Base-by-base conservation (phyloP, 1,139 yeast species). In the Pichia sp. region DNA sequence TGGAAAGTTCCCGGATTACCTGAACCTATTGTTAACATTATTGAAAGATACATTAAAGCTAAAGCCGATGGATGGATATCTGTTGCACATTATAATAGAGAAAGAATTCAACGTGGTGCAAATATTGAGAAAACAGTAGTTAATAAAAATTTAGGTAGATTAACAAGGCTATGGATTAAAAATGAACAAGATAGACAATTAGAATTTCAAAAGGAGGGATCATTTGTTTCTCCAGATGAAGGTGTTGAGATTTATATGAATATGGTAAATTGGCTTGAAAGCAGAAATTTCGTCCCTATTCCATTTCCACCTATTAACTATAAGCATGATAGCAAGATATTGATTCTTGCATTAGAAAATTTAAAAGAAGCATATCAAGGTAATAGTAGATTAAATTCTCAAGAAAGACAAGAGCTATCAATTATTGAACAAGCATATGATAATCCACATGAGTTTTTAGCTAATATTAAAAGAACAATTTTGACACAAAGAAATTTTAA, bases 1-100 rank as follows among this genome's bases (percentile, higher is more conserved):
- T 95, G 99, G 99, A 85, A 89, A 62, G 99, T 93, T 13, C 96
- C 97, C 1, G 99, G 99, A 0, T 74, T 95, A 67, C 99, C 99
- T 4, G 84, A 80, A 50, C 97, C 98, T 0, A 81, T 93, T 39
- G 95, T 84, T 60, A 80, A 82, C 50, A 87, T 95, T 47, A 91
- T 95, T 54, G 84, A 87, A 61, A 78, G 96, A 47, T 95, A 93
- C 60, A 85, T 93, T 49, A 86, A 88, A 63, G 96, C 97, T 1
- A 91, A 95, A 65, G 97, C 99, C 0, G 97, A 93, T 63, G 95
- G 96, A 9, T 95, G 99, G 98, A 78, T 89, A 14, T 85, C 95
- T 1, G 91, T 89, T 11, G 96, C 99, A 1, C 96, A 93, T 64
- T 84, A 85, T 62, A 93, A 93, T 62, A 76, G 99, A 59, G 97